phyloP scores from a whole-genome alignment of 306 rosid genomes.

The Prunus campanulata region DNA sequence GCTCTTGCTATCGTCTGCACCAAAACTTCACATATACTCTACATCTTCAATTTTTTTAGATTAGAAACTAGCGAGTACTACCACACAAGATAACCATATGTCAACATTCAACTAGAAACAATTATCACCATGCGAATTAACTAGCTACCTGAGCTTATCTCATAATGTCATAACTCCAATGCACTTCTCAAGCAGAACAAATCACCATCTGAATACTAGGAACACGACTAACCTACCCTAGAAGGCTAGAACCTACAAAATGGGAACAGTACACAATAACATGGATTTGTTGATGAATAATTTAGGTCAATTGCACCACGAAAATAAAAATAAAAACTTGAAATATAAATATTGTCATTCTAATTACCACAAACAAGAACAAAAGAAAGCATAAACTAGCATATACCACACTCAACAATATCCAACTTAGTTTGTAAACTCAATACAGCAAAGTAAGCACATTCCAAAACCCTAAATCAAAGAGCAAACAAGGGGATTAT shows the following conservation, averaged over 20 bases:
- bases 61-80: neutral
- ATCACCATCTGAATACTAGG: neutral
- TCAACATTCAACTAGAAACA: no score
- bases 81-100: no score
- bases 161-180: neutral
- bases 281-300: no score
- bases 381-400: neutral
- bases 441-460: no score
- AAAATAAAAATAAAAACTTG: neutral
- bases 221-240: slow-evolving; percentile 1
- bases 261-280: neutral
- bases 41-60: neutral
- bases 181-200: neutral
- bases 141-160: neutral
- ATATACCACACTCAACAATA: neutral
- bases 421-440: neutral
- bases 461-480: no score
- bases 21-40: neutral
- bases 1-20: neutral
- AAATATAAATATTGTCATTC: neutral
- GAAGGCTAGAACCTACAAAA: neutral
- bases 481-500: no score
- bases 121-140: neutral
- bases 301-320: neutral
- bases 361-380: neutral